These are phyloP conservation scores for Parachlorella kessleri DNA, from an alignment of 139 green algal species.

Conservation along the genomic window DNA sequence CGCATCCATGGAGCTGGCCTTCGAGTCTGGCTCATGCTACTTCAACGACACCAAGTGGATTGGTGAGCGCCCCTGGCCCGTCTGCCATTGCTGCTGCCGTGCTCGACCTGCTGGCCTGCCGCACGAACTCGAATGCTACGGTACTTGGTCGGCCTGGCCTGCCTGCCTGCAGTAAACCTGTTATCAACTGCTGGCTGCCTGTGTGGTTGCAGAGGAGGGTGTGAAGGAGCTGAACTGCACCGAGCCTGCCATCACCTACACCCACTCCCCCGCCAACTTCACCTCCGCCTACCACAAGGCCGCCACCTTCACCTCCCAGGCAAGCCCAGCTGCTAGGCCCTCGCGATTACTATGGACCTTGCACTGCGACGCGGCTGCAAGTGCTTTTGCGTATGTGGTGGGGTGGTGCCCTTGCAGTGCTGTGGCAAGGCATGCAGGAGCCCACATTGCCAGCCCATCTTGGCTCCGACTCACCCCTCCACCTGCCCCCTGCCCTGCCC, in stretches of 20 bases:
- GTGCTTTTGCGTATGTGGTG: too few relatives aligned
- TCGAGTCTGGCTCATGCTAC: constrained; percentile 30
- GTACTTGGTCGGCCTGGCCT: not conserved
- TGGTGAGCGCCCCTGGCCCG: not conserved
- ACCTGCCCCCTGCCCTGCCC: not conserved
- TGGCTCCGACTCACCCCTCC: not conserved
- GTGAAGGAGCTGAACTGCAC: constrained; percentile 27
- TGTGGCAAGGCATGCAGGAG: too few relatives aligned
- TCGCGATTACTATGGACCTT: too few relatives aligned
- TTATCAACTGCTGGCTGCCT: not conserved
- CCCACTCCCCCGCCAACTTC: constrained; percentile 22
- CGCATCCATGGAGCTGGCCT: constrained; percentile 19
- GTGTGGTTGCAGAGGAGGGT: not conserved
- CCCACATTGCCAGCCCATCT: not conserved
- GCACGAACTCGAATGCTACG: not conserved
- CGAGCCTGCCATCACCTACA: constrained; percentile 32
- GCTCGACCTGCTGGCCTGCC: too few relatives aligned
- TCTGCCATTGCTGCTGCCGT: not conserved
- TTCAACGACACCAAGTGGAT: constrained; percentile 23
- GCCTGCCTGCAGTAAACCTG: not conserved
- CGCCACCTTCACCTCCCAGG: constrained; percentile 2
- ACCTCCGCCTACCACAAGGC: constrained; percentile 23
- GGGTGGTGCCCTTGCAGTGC: too few relatives aligned
- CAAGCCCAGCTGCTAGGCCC: too few relatives aligned
- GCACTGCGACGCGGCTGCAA: not conserved